Base-by-base conservation (phyloP, 2,329 filamentous ascomycete genomes). In the Fusarium oxysporum region DNA sequence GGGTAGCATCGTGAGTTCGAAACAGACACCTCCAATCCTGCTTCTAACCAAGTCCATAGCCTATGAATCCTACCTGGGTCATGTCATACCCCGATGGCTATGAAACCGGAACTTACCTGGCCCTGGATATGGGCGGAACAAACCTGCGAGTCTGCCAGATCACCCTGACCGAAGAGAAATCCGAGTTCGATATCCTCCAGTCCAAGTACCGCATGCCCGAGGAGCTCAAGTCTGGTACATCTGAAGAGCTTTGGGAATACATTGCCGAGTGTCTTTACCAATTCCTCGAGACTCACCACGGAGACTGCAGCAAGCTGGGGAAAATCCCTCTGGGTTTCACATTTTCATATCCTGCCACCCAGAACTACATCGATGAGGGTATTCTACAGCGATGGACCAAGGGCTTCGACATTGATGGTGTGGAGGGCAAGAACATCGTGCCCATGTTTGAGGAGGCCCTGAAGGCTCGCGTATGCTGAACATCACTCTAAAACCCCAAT, bases 31-130 rank as follows among this genome's bases (percentile, higher is more conserved):
- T 44, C 7, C 16, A 25, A 58, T 32, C 16, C 32, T 25, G 7
- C 25, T 40, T 59, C 65, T 80, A 79, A 69, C 81, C 48, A 16
- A n/a, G 14, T 25, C 10, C 35, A 11, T 53, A 97, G 94, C 95
- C 96, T 68, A 98, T 98, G 96, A 98, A 98, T 85, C 93, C 96
- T 66, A 97, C 95, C 62, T 98, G 96, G 96, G 95, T 97, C 72
- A 95, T 97, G 91, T 90, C 90, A 51, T 94, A 94, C 82, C 96
- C 96, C 28, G 92, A 92, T 80, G 96, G 96, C 73, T 83, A 95
- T 74, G 96, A 98, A 83, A 93, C 91, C 13, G 96, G 96, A 69
- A 96, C 92, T 19, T 97, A 91, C 82, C 87, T 98, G 43, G 95
- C 96, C 62, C 87, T 98, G 45, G 96, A 98, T 80, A 97, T 98